Evolutionary conservation across 176 grass and related monocot species (phyloP), one percentile per base, ranked within the genome.

Genomic region (Aegilops sharonensis): DNA sequence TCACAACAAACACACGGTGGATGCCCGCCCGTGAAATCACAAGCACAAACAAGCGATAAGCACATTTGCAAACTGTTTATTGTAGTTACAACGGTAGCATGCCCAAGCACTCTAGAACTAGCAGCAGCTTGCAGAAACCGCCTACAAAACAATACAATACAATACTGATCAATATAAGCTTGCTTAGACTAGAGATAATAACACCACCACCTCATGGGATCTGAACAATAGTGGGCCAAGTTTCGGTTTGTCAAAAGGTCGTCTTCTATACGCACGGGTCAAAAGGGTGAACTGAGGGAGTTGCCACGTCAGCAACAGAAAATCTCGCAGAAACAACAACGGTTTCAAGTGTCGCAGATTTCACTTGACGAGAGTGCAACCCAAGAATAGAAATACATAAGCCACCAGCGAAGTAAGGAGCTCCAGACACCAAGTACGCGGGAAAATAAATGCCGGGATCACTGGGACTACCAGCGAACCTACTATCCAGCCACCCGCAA

Each of bases 331-430:
- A 72, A 39, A 47, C 45, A 2, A 37, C 40, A 78, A 18, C 23
- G 27, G 24, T 34, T 75, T 59, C 23, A 6, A 13, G 2, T 56
- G 20, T 12, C 36, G 54, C 14, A 68, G 11, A 56, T 42, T 68
- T 92, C 64, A 98, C 87, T 91, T 95, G 84, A 98, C 84, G 75
- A 91, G 91, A 72, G 82, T 86, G 86, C 90, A 95, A 10, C 88
- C 88, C 78, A 95, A 79, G 42, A 98, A 98, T 77, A 98, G 80
- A 87, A 95, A 94, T 82, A 85, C 86, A 90, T 95, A 98, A 60
- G 91, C 81, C 6, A 85, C 72, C 39, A 98, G 74, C 13, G 97
- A 94, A 65, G 93, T 95, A 75, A 95, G 87, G 61, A 98, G 94
- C 77, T 95, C 97, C 0, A 92, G 77, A 5, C 90, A 93, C 97